Base-by-base conservation (phyloP, 495 filamentous ascomycete genomes). In the Neurospora sp. region DNA sequence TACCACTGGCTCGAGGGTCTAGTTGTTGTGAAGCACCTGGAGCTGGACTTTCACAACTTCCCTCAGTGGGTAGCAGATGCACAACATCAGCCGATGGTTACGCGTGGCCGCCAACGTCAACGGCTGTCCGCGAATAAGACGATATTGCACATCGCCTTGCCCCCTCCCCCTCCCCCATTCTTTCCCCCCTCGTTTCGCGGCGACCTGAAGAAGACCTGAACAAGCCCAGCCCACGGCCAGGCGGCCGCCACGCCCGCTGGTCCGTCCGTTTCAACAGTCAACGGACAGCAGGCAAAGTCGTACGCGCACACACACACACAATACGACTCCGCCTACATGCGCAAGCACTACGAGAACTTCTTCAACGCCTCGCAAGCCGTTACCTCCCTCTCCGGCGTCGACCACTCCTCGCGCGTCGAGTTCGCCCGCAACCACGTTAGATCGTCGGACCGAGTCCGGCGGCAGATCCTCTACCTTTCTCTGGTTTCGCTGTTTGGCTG, bases 291-390 rank as follows among this genome's bases (percentile, higher is more conserved):
- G 23, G 48, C 48, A 0, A 62, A 62, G 54, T 62, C 27, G 54
- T 62, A 35, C 54, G 23, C 48, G 48, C 48, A 27, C 20, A 54
- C 46, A 27, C 46, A 27, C 20, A 12, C 48, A 62, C 54, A 18
- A 66, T 35, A 85, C 69, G 93, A 96, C 81, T 80, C 83, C n/a
- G 78, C 86, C 3, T 96, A 95, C 83, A 92, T 95, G 83, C 85
- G 88, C 70, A 85, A 86, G 20, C 88, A 94, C 75, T 95, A 94
- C 82, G 92, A 96, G 74, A 92, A 89, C 35, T 83, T 84, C 73
- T 93, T 89, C 82, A 83, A 87, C 46, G 73, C 82, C 5, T 80
- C 86, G 0, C 73, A 76, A 20, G 74, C 76, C 62, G 74, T 73
- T 12, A 59, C 77, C 35, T 76, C 79, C 11, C 77, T 81, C 27